These are phyloP conservation scores for Aspergillus calidoustus DNA, from an alignment of 2,329 filamentous ascomycete genomes.

Conservation along the genomic window DNA sequence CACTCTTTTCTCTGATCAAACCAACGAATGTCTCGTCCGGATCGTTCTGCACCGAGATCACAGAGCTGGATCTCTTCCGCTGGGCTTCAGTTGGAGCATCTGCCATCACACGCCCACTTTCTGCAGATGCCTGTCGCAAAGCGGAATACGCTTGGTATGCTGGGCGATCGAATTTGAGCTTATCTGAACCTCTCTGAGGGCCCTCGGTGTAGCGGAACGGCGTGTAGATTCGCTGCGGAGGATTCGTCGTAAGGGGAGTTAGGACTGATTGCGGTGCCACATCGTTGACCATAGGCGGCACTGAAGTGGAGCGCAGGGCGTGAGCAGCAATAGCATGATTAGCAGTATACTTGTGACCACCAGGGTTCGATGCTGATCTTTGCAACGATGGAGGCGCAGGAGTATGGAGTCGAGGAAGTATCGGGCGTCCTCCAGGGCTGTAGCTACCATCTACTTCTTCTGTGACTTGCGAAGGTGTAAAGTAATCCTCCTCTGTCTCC, in stretches of 20 bases:
- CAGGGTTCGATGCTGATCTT: slow-evolving; percentile 34
- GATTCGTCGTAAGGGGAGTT: slow-evolving; percentile 40
- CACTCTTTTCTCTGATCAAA: slow-evolving; percentile 51
- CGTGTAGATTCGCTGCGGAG: slow-evolving; percentile 48
- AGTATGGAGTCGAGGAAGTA: slow-evolving; percentile 38
- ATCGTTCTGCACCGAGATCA: slow-evolving; percentile 32
- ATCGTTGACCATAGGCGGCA: slow-evolving; percentile 30
- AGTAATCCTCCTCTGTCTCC: slow-evolving; percentile 29
- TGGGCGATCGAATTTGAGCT: slow-evolving; percentile 44
- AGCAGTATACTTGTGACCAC: slow-evolving; percentile 12
- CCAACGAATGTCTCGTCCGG: slow-evolving; percentile 54
- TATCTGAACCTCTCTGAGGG: slow-evolving; percentile 46
- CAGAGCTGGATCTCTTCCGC: slow-evolving; percentile 21
- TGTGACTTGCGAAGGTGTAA: slow-evolving; percentile 10
- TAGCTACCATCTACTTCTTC: slow-evolving; percentile 45
- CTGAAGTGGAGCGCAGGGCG: slow-evolving; percentile 30
- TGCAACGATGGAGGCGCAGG: slow-evolving; percentile 26
- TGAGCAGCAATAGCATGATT: slow-evolving; percentile 7
- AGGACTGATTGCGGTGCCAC: slow-evolving; percentile 26
- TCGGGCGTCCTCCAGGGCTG: slow-evolving; percentile 59
- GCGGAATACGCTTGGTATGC: slow-evolving; percentile 54
- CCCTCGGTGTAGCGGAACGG: slow-evolving; percentile 52
- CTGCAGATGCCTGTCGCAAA: slow-evolving; percentile 49
- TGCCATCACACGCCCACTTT: slow-evolving; percentile 50
- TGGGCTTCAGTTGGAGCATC: slow-evolving; percentile 25